Evolutionary conservation across 768 basidiomycete genomes (phyloP).

Genomic region (Erythrobasidium yunnanense): DNA sequence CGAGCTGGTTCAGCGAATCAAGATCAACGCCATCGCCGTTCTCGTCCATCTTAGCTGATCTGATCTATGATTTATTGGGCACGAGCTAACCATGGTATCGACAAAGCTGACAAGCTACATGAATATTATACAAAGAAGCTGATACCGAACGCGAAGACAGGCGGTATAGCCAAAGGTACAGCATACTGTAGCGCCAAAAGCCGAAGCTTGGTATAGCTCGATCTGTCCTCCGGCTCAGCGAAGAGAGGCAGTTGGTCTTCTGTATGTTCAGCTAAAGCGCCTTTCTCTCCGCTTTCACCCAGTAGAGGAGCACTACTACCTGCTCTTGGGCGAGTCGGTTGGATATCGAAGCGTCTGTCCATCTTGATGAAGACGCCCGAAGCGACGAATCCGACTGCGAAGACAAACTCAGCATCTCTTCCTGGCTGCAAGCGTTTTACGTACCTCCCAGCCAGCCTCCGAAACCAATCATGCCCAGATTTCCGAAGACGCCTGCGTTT

Average conservation of each 20-base stretch:
- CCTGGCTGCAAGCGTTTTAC: background rate
- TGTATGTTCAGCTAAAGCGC: background rate
- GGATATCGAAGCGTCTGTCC: conserved; percentile 21
- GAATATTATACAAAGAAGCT: background rate
- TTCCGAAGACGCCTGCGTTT: conserved; percentile 38
- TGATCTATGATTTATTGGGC: too few species aligned
- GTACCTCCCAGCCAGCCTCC: conserved; percentile 34
- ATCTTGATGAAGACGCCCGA: conserved; percentile 27
- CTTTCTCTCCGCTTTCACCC: too few species aligned
- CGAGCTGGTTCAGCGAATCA: conserved; percentile 12
- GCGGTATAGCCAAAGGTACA: background rate
- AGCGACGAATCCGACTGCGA: conserved; percentile 22
- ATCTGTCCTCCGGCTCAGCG: background rate
- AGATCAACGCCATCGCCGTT: too few species aligned
- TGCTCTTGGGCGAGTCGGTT: too few species aligned
- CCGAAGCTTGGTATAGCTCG: background rate
- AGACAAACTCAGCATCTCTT: background rate
- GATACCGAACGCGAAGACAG: background rate
- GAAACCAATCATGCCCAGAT: conserved; percentile 28
- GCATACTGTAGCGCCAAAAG: background rate
- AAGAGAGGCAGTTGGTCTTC: background rate
- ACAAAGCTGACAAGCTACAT: too few species aligned
- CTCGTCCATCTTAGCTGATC: too few species aligned
- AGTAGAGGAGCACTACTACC: too few species aligned
- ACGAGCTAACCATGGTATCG: too few species aligned